phyloP scores from a whole-genome alignment of 2,329 filamentous ascomycete species.

The Ascochyta rabiei region DNA sequence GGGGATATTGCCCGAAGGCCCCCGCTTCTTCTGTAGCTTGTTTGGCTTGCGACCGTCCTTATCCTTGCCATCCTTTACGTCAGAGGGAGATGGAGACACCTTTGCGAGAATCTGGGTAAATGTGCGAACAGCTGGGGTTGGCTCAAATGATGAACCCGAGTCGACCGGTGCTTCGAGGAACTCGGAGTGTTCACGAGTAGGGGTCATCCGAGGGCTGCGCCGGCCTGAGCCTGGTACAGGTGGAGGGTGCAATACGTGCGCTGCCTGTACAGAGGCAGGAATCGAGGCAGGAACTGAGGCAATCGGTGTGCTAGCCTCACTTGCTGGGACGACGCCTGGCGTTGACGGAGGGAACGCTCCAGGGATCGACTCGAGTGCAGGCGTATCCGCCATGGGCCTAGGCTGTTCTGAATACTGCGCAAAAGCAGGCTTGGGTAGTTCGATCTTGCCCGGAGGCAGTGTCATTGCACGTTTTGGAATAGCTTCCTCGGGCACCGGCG shows the following conservation, averaged over 20 bases:
- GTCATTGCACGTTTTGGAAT: slow-evolving; percentile 27
- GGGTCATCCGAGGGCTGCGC: slow-evolving; percentile 35
- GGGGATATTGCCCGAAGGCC: slow-evolving; percentile 75
- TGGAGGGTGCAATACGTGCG: slow-evolving; percentile 30
- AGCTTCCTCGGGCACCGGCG: slow-evolving; percentile 11
- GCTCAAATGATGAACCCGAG: slow-evolving; percentile 30
- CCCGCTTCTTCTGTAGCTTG: slow-evolving; percentile 83
- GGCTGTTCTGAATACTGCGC: slow-evolving; percentile 25
- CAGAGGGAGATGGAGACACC: slow-evolving; percentile 64
- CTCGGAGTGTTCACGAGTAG: slow-evolving; percentile 41
- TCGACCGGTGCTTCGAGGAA: slow-evolving; percentile 42
- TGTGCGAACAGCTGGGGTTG: slow-evolving; percentile 39
- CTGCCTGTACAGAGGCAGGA: slow-evolving; percentile 20
- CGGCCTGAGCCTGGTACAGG: slow-evolving; percentile 20
- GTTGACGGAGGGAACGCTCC: slow-evolving; percentile 67
- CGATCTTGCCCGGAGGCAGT: slow-evolving; percentile 30
- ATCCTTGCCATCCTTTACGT: slow-evolving; percentile 59
- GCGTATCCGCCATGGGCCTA: slow-evolving; percentile 36
- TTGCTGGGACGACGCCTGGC: slow-evolving; percentile 50
- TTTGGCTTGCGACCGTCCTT: slow-evolving; percentile 71
- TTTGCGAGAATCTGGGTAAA: slow-evolving; percentile 48
- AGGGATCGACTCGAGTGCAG: slow-evolving; percentile 47
- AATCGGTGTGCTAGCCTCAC: slow-evolving; percentile 45
- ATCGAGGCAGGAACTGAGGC: slow-evolving; percentile 11
- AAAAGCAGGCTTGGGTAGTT: slow-evolving; percentile 30